These are phyloP conservation scores for Colletotrichum tanaceti DNA, from an alignment of 2,329 filamentous ascomycete species.

Conservation along the genomic window DNA sequence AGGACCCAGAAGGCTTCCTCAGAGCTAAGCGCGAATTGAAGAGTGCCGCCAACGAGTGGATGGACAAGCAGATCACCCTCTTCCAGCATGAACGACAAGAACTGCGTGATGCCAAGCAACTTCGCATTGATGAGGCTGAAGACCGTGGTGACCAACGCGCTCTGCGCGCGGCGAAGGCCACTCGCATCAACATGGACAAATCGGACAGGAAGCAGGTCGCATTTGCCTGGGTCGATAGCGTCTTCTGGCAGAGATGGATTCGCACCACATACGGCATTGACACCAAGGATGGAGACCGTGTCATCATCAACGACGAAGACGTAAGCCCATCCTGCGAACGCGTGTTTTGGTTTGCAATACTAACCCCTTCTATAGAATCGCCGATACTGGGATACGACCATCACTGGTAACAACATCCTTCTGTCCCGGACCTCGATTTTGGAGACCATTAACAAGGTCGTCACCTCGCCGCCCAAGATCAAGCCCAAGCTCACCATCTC, in stretches of 20 bases:
- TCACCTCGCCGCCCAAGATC: constrained; percentile 76
- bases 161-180: constrained; percentile 86
- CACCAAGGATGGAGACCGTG: constrained; percentile 85
- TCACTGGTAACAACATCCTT: constrained; percentile 89
- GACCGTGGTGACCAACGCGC: constrained; percentile 92
- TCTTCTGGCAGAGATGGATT: constrained; percentile 98
- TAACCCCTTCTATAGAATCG: constrained; percentile 72
- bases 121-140: constrained; percentile 95
- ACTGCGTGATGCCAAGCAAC: constrained; percentile 91
- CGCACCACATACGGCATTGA: constrained; percentile 94
- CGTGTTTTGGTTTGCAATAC: neutral
- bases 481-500: constrained; percentile 82
- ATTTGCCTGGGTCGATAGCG: constrained; percentile 97
- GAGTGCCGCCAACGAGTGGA: constrained; percentile 95
- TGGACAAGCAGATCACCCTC: constrained; percentile 91
- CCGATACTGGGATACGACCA: constrained; percentile 93
- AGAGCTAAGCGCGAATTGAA: constrained; percentile 89
- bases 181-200: constrained; percentile 90
- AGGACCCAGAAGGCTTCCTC: constrained; percentile 81
- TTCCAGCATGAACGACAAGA: constrained; percentile 96
- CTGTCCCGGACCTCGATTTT: constrained; percentile 91
- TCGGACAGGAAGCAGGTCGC: constrained; percentile 87
- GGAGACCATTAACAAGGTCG: constrained; percentile 82
- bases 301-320: constrained; percentile 97
- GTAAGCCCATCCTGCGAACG: constrained; percentile 68